phyloP scores from a whole-genome alignment of 2,329 filamentous ascomycete genomes.

The Coniochaeta sp. region DNA sequence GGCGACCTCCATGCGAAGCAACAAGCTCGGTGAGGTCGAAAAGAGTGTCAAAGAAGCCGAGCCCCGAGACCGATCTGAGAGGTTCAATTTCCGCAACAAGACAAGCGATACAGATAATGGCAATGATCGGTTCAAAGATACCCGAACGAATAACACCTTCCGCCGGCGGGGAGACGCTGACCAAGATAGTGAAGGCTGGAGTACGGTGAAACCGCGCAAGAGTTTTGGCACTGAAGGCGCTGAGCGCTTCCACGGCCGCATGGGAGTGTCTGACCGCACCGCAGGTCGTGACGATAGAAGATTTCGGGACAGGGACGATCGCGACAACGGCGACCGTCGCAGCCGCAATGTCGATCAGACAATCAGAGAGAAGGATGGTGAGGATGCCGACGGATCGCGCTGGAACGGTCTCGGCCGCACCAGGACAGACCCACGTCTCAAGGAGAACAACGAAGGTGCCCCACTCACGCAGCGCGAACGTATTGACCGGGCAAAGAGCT shows the following conservation, averaged over 20 bases:
- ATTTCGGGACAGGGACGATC: slow-evolving; percentile 37
- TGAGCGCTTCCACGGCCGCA: slow-evolving; percentile 61
- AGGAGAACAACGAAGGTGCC: slow-evolving; percentile 35
- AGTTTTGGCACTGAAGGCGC: slow-evolving; percentile 67
- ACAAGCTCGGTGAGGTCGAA: slow-evolving; percentile 41
- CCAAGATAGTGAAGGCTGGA: slow-evolving; percentile 66
- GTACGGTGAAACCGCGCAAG: slow-evolving; percentile 64
- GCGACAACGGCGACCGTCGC: slow-evolving; percentile 19
- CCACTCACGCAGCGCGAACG: slow-evolving; percentile 41
- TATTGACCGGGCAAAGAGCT: slow-evolving; percentile 52
- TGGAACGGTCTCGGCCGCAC: slow-evolving; percentile 50
- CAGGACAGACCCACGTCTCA: slow-evolving; percentile 70
- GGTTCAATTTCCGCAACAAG: slow-evolving; percentile 52
- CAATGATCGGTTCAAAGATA: slow-evolving; percentile 37
- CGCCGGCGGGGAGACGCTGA: slow-evolving; percentile 49
- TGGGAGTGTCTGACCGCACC: slow-evolving; percentile 42
- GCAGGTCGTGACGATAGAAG: slow-evolving; percentile 45
- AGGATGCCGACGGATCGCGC: slow-evolving; percentile 45
- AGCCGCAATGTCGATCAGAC: slow-evolving; percentile 18
- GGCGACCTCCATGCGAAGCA: slow-evolving; percentile 49
- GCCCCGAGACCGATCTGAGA: slow-evolving; percentile 47
- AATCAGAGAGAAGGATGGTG: slow-evolving; percentile 38
- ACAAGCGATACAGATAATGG: slow-evolving; percentile 38
- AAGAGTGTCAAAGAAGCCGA: slow-evolving; percentile 45
- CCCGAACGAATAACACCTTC: slow-evolving; percentile 32